These are phyloP conservation scores for Fraxinus sp. DNA, from an alignment of 305 asterid genomes.

Conservation along the genomic window DNA sequence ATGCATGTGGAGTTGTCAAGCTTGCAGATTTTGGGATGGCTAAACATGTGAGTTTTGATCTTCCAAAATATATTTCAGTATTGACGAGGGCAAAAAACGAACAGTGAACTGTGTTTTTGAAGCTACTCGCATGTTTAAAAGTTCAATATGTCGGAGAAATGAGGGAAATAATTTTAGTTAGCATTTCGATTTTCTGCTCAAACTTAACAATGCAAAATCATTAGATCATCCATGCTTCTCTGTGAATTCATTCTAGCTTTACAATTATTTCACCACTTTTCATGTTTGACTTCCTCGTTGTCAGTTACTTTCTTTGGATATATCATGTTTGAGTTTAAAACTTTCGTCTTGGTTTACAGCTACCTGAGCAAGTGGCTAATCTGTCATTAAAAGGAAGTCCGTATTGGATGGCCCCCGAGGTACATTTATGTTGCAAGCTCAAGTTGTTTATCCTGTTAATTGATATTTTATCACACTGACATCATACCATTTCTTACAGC, in stretches of 20 bases:
- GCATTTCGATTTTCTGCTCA: not conserved
- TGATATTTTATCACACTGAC: not conserved
- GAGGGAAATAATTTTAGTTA: not conserved
- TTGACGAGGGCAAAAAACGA: not conserved
- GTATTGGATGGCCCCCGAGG: conserved; percentile 98
- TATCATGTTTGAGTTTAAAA: conserved; percentile 21
- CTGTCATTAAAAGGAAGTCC: conserved; percentile 93
- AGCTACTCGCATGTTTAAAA: not conserved
- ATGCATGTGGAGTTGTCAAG: conserved; percentile 89
- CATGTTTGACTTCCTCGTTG: not conserved
- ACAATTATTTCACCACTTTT: conserved; percentile 4
- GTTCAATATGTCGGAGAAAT: not conserved
- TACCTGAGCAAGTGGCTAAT: conserved; percentile 59
- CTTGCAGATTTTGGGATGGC: conserved; percentile 99
- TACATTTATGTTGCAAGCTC: conserved; percentile 24
- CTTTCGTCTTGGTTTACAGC: conserved; percentile 50
- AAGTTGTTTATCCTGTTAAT: conserved; percentile 7
- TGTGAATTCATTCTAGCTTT: conserved; percentile 6
- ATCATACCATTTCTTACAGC: conserved; percentile 44
- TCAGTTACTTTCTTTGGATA: not conserved
- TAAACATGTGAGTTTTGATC: conserved; percentile 66
- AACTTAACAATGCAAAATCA: not conserved
- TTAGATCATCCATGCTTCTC: not conserved
- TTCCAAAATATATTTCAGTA: conserved; percentile 5
- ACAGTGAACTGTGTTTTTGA: not conserved